These are phyloP conservation scores for Rutstroemia sp. DNA, from an alignment of 2,329 filamentous ascomycete genomes.

Conservation along the genomic window DNA sequence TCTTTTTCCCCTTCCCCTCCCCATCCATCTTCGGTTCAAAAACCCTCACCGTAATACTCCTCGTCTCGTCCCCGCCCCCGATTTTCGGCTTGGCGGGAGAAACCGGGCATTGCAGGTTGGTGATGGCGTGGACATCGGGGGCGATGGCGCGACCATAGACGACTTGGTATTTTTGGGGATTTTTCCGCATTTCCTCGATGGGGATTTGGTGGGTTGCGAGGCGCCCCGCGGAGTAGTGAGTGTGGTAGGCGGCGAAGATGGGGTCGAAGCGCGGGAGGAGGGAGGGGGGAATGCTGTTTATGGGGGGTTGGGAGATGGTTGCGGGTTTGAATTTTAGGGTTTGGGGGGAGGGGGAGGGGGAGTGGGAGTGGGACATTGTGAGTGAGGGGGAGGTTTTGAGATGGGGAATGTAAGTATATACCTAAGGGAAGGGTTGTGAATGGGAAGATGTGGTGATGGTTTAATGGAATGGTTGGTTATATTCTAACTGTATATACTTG, in stretches of 20 bases:
- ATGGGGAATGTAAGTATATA: no score
- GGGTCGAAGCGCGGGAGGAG: constrained; percentile 34
- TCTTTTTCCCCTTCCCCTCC: constrained; percentile 15
- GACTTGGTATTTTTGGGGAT: constrained; percentile 32
- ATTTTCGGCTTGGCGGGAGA: constrained; percentile 26
- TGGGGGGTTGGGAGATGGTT: constrained; percentile 29
- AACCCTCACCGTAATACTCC: constrained; percentile 21
- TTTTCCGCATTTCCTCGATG: constrained; percentile 29
- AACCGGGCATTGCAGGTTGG: constrained; percentile 31
- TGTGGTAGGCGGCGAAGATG: constrained; percentile 35
- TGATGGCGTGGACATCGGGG: constrained; percentile 31
- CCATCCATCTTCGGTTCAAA: constrained; percentile 30
- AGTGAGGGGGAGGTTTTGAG: not conserved
- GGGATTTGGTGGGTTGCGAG: constrained; percentile 34
- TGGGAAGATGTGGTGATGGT: no score
- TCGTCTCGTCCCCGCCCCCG: not conserved
- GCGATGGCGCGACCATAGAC: constrained; percentile 33
- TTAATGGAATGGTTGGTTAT: no score
- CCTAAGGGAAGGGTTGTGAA: no score
- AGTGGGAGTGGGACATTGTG: not conserved
- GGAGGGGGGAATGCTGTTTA: constrained; percentile 35
- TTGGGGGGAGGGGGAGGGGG: not conserved
- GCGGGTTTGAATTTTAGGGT: constrained; percentile 1
- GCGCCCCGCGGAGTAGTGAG: constrained; percentile 35
- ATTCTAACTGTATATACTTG: no score